These are phyloP conservation scores for Bidens hawaiensis DNA, from an alignment of 140 eudicot genomes.

Conservation along the genomic window DNA sequence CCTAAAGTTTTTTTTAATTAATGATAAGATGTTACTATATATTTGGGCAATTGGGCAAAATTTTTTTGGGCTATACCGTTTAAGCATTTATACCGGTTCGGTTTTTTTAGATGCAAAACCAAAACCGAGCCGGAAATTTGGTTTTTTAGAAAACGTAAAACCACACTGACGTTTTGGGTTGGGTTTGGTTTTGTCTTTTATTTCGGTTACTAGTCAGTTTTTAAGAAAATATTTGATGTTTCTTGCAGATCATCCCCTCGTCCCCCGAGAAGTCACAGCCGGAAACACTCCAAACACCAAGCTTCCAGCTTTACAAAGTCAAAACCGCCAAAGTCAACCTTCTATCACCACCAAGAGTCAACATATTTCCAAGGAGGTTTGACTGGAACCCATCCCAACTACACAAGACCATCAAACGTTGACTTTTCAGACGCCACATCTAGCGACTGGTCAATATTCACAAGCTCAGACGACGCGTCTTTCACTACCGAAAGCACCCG, in stretches of 20 bases:
- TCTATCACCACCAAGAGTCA: conserved; percentile 28
- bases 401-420: conserved; percentile 24
- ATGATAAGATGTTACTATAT: no score
- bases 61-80: no score
- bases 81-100: no score
- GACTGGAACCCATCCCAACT: conserved; percentile 14
- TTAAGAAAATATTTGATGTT: neutral
- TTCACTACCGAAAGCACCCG: conserved; percentile 90
- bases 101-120: no score
- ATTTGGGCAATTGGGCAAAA: no score
- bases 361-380: conserved; percentile 14
- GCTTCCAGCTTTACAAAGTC: conserved; percentile 33
- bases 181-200: no score
- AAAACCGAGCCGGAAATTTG: no score
- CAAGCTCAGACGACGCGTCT: conserved; percentile 90
- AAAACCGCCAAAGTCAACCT: conserved; percentile 36
- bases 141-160: no score
- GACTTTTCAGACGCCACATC: conserved; percentile 72
- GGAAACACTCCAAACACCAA: conserved; percentile 38
- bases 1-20: no score
- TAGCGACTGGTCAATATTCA: conserved; percentile 80
- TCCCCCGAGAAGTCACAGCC: conserved; percentile 29
- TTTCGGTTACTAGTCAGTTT: no score
- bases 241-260: conserved; percentile 71
- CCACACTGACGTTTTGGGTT: no score